phyloP scores from a whole-genome alignment of 2,329 filamentous ascomycete species.

The Colletotrichum sidae region DNA sequence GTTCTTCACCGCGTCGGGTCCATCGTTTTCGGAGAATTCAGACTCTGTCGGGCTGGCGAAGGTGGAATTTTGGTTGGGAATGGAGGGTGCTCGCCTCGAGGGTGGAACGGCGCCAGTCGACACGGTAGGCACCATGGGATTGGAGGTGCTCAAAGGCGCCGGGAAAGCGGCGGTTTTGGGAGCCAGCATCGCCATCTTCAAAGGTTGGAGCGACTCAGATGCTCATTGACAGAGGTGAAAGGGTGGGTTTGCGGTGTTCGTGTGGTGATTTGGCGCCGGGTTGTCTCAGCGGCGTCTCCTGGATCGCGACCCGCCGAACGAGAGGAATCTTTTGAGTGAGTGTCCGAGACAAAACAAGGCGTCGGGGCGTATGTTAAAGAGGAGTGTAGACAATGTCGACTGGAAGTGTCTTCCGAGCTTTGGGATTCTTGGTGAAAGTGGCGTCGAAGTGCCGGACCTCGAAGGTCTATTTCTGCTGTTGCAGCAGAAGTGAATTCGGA shows the following conservation, averaged over 20 bases:
- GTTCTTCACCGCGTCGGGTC: conserved; percentile 79
- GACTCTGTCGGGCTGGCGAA: conserved; percentile 91
- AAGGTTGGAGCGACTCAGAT: background rate
- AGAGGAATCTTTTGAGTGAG: conserved; percentile 25
- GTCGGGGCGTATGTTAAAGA: background rate
- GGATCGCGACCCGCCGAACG: conserved; percentile 34
- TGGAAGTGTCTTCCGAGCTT: background rate
- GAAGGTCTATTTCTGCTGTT: conserved; percentile 30
- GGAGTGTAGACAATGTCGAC: background rate
- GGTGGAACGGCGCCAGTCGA: conserved; percentile 63
- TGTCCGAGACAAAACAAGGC: conserved; percentile 28
- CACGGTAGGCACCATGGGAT: conserved; percentile 57
- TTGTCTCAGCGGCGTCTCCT: conserved; percentile 38
- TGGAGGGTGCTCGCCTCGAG: conserved; percentile 62
- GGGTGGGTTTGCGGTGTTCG: background rate
- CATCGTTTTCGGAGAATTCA: conserved; percentile 88
- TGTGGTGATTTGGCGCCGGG: conserved; percentile 16
- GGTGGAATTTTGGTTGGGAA: conserved; percentile 62
- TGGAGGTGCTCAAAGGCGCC: conserved; percentile 62
- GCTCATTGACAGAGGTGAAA: conserved; percentile 22
- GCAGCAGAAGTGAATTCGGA: conserved; percentile 19
- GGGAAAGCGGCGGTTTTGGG: conserved; percentile 76
- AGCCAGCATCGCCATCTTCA: conserved; percentile 80
- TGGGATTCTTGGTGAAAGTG: too few relatives aligned
- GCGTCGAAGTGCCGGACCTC: conserved; percentile 28